Evolutionary conservation across 2,329 filamentous ascomycete genomes (phyloP), one percentile per base, ranked within the genome.

Genomic region (Cordyceps tenuipes): DNA sequence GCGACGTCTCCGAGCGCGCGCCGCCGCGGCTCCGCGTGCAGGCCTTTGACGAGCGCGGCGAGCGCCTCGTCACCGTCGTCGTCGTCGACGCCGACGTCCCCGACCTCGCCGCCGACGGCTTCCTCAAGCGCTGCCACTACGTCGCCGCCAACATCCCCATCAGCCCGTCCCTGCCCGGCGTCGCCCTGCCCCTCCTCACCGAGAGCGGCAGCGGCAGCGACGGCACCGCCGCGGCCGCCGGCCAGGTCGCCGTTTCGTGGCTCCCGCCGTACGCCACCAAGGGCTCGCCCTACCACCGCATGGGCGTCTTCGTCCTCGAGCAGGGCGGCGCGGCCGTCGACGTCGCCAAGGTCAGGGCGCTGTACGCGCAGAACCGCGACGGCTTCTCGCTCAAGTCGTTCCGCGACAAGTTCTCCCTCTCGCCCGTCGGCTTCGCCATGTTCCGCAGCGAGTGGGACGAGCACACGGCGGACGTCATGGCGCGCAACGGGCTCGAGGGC

Each of bases 361-460:
- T 78, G 23, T 79, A 83, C 69, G 66, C 71, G 23, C 64, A 65
- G 48, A 63, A 65, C 51, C 83, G 88, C 57, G 82, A 92, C 53
- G 81, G 80, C 51, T 95, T 96, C 76, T 86, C 81, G 60, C 77
- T 96, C 63, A 86, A 90, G 69, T 84, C 83, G 63, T 88, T 95
- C 72, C 82, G 87, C 65, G 82, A 86, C 70, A 86, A 85, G 70
- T 84, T 90, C 71, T 74, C 77, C 61, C 77, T 94, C 63, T 81
- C 78, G 61, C 84, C 92, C 8, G 85, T 97, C 61, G 92, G 92
- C 48, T 89, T 91, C 67, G 90, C 86, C 70, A 77, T 99, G 67
- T 99, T 97, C 85, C 86, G 94, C 65, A 87, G 85, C 62, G 77
- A 88, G 65, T 97, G 92, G 90, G 94, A 99, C 73, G 89, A 94